Base-by-base conservation (phyloP, 2,329 filamentous ascomycete genomes). In the Verticillium isaacii region DNA sequence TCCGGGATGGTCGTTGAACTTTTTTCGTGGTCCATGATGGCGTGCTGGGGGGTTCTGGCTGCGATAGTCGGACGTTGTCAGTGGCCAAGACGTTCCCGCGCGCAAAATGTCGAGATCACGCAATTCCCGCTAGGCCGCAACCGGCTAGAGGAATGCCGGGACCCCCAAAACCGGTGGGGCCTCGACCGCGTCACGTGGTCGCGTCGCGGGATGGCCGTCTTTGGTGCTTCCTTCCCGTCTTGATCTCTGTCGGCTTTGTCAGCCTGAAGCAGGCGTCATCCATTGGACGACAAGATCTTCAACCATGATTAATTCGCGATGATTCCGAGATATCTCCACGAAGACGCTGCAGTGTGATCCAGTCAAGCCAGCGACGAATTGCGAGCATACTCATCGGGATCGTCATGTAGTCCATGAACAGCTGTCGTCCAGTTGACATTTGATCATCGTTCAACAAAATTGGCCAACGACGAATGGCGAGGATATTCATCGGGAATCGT, bases 21-120 rank as follows among this genome's bases (percentile, higher is more conserved):
- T 37, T 59, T 58, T 55, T 59, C 32, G n/a, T 32, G 58, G 37
- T 32, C 37, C 25, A 50, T 29, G 39, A 58, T 58, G 25, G 57
- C 57, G 57, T 58, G 57, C 57, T 58, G 11, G 45, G 45, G 45
- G n/a, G 45, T 52, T 56, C 54, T 56, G 25, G 54, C 32, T 32
- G 54, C 25, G 32, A 56, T 32, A 56, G 32, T 56, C 32, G 54
- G 54, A 34, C 54, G 32, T 52, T 52, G 45, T 52, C 25, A 56
- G 32, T 45, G 58, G 37, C 36, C 32, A 41, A 58, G 56, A 45
- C 41, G 29, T 52, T 45, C 19, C 32, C 41, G n/a, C 15, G 41
- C 41, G 45, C 58, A 59, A 59, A 59, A 59, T 19, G 58, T 55
- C 58, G 45, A 59, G 58, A 56, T 56, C 58, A 59, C 58, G 58